Percentiles rank a stretch among this genome's conserved stretches.
These are phyloP conservation scores for Solanum chacoense DNA, from an alignment of 305 asterid species.

Conservation along the genomic window DNA sequence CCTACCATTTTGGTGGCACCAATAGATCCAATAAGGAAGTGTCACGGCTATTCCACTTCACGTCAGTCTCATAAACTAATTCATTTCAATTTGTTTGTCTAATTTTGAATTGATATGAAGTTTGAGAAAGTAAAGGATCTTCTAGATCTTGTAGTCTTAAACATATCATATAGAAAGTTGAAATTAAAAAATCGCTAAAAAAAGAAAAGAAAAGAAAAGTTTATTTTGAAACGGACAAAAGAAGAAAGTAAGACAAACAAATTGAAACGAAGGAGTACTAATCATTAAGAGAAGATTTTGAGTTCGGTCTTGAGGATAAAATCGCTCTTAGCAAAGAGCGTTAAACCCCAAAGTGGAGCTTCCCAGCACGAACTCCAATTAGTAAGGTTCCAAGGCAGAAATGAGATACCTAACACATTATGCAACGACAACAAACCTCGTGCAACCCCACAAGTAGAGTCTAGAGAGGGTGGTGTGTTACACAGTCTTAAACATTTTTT, in stretches of 20 bases:
- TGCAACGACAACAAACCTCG: not conserved
- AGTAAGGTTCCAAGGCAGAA: not conserved
- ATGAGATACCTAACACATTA: not conserved
- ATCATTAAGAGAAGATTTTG: not conserved
- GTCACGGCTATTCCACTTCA: not conserved
- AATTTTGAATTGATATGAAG: not conserved
- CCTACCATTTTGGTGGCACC: not conserved
- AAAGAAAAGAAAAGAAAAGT: not conserved
- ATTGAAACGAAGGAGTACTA: not conserved
- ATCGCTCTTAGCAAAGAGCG: not conserved
- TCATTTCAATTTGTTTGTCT: not conserved
- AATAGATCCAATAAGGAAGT: not conserved
- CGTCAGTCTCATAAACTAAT: not conserved
- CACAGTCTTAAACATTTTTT: not conserved
- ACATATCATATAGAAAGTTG: not conserved
- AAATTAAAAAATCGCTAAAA: not conserved
- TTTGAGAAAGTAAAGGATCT: too few species aligned
- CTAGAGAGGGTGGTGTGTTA: not conserved
- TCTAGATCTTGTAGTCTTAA: not conserved
- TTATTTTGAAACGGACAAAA: not conserved
- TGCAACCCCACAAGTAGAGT: not conserved
- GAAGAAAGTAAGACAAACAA: not conserved
- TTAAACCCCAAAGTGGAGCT: not conserved
- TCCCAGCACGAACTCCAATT: not conserved
- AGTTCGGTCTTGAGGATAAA: not conserved